Evolutionary conservation across 306 rosid species (phyloP).

Genomic region (Arachis hypogaea): DNA sequence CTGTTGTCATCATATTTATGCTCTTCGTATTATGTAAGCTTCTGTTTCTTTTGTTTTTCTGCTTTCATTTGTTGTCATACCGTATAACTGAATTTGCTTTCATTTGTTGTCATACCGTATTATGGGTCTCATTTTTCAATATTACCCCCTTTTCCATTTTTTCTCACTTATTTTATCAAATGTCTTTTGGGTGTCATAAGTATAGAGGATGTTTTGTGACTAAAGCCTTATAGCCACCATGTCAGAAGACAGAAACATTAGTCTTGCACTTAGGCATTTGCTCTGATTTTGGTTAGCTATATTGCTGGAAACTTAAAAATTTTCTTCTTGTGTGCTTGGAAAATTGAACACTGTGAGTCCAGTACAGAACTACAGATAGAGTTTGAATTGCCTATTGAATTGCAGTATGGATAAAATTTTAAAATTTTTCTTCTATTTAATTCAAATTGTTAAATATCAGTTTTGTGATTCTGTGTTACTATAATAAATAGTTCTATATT

Average conservation of each 20-base stretch:
- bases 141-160: neutral
- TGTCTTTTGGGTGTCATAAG: neutral
- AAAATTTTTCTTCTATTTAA: neutral
- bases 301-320: neutral
- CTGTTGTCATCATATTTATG: slow-evolving; percentile 67
- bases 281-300: neutral
- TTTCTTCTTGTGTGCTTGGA: slow-evolving; percentile 6
- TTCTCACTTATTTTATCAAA: slow-evolving; percentile 27
- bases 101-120: neutral
- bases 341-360: slow-evolving; percentile 5
- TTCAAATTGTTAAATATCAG: slow-evolving; percentile 12
- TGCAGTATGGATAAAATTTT: neutral
- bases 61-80: neutral
- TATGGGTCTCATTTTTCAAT: slow-evolving; percentile 8
- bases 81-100: slow-evolving; percentile 27
- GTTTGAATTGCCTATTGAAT: slow-evolving; percentile 12
- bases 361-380: neutral
- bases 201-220: neutral
- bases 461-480: slow-evolving; percentile 13
- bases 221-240: neutral
- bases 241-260: neutral
- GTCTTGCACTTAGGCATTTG: neutral
- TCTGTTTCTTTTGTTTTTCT: slow-evolving; percentile 31
- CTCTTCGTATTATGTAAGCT: slow-evolving; percentile 82
- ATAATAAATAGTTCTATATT: slow-evolving; percentile 14